Base-by-base conservation (phyloP, 2,329 filamentous ascomycete genomes). In the Sclerotiophoma versabilis region DNA sequence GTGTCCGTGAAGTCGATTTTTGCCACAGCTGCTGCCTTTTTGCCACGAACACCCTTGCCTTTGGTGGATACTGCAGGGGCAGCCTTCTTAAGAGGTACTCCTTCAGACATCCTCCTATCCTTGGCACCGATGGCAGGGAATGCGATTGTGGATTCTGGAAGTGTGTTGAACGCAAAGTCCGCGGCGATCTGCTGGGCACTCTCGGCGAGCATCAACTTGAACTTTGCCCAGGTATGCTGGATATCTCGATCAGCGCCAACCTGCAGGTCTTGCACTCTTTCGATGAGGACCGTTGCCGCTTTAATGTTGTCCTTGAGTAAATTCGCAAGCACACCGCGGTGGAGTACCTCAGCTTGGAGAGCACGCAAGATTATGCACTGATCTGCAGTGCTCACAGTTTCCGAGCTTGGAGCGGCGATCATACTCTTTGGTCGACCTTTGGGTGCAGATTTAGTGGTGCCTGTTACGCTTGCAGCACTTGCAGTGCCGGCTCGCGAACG, bases 141-240 rank as follows among this genome's bases (percentile, higher is more conserved):
- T 0, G 92, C 96, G 22, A 97, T 87, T 0, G 92, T 96, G 0
- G 95, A 97, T 66, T 99, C 95, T 38, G 93, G 91, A 14, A 98
- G 83, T 9, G 93, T 90, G 15, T 91, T 96, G 73, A 93, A 96
- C 3, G 95, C 89, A 2, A 93, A 88, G 73, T 96, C 91, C 4
- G 84, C 83, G 11, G 87, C 83, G 79, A 96, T 90, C 66, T 88
- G 83, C 39, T 88, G 85, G 65, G 89, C 81, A 58, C 87, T 89
- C 71, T 89, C 83, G 14, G 85, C 82, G 55, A 92, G 80, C 36
- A 90, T 83, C 38, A 88, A 85, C 48, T 86, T 86, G 17, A 89
- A 90, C 52, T 84, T 85, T 10, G 85, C 81, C 49, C 91, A 81
- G 32, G 68, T 67, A 38, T 86, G 83, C 52, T 85, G 76, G 32